Percentiles rank a stretch among this genome's conserved stretches.
phyloP scores from a whole-genome alignment of 345 rosid genomes.

The Linum trigynum region DNA sequence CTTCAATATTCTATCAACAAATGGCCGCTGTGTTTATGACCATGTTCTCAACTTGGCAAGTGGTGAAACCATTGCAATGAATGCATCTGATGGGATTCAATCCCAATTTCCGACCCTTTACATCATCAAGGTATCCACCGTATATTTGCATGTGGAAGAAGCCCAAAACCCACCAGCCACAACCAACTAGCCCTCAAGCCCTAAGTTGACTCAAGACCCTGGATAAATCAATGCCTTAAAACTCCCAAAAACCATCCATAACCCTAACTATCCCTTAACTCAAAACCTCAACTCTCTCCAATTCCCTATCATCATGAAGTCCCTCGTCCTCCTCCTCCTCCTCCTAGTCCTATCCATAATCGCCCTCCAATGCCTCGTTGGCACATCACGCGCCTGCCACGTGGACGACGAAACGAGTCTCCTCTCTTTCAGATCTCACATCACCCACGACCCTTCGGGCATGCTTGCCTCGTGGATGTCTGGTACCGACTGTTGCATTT shows the following conservation, averaged over 20 bases:
- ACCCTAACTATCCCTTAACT: neutral
- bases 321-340: conserved; percentile 16
- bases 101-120: no score
- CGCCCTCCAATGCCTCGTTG: conserved; percentile 11
- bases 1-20: no score
- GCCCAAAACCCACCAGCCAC: neutral
- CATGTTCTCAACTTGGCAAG: no score
- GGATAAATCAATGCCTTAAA: conserved; percentile 28
- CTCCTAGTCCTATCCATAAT: conserved; percentile 4
- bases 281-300: conserved; percentile 8
- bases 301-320: neutral
- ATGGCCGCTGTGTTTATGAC: no score
- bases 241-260: neutral
- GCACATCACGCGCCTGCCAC: conserved; percentile 46
- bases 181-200: neutral
- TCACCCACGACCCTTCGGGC: conserved; percentile 59
- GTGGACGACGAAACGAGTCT: conserved; percentile 59
- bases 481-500: conserved; percentile 59
- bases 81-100: no score
- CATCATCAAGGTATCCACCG: neutral
- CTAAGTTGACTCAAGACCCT: neutral
- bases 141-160: neutral
- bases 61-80: no score
- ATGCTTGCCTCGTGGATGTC: conserved; percentile 56
- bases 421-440: conserved; percentile 53